Conservation (phyloP, 768 basidiomycete genomes). For the Phylloporus sp. region DNA sequence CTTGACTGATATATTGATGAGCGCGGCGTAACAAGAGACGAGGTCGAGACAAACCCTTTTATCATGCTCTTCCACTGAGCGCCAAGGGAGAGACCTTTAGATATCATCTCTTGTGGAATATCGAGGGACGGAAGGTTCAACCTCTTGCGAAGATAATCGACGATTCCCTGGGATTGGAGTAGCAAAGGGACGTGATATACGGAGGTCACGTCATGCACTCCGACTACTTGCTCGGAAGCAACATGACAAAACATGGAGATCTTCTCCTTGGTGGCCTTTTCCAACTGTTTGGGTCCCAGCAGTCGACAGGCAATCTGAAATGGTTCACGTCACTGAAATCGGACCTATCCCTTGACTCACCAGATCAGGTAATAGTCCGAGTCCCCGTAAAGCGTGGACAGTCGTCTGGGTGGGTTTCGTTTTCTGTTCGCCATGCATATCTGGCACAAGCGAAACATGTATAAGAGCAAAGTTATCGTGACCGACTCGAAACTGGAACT, state of each 20-base stretch:
- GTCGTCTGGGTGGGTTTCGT: conserved; percentile 99
- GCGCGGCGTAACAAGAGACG: neutral
- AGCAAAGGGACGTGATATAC: conserved; percentile 97
- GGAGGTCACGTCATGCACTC: conserved; percentile 93
- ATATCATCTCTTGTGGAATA: conserved; percentile 52
- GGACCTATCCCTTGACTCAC: conserved; percentile 40
- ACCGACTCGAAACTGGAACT: conserved; percentile 98
- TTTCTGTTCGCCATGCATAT: conserved; percentile 98
- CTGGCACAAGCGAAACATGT: conserved; percentile 96
- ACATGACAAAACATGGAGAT: conserved; percentile 99
- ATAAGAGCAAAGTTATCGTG: conserved; percentile 95
- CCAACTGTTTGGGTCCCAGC: conserved; percentile 74
- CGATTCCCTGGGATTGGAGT: conserved; percentile 87
- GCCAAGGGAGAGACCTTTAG: conserved; percentile 63
- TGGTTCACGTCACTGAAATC: neutral
- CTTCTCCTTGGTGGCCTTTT: conserved; percentile 84
- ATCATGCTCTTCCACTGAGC: conserved; percentile 83
- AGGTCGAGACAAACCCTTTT: conserved; percentile 50
- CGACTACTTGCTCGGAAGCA: conserved; percentile 81
- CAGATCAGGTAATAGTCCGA: conserved; percentile 90
- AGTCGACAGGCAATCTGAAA: conserved; percentile 88
- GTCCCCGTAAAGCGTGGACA: conserved; percentile 86
- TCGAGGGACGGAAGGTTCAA: conserved; percentile 64
- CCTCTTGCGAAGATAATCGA: conserved; percentile 76
- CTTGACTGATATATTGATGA: conserved; percentile 57